Evolutionary conservation across 768 basidiomycete species (phyloP).

Genomic region (Leucosporidium creatinivorum): DNA sequence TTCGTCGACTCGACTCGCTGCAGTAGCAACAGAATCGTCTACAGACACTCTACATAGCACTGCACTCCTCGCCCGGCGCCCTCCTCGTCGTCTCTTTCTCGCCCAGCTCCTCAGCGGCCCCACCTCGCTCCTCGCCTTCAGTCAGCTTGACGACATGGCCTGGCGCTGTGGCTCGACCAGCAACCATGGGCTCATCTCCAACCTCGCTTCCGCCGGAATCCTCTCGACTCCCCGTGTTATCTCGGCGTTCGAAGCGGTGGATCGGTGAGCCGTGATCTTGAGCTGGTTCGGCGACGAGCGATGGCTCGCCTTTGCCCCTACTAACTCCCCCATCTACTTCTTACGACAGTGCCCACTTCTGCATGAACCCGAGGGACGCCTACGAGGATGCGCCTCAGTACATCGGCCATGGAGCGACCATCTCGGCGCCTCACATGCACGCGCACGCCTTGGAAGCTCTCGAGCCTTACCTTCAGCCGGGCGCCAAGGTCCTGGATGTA

Average conservation of each 20-base stretch:
- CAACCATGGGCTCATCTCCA: neutral
- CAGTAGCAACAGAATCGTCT: too few species aligned
- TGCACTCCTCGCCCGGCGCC: too few species aligned
- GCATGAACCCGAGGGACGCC: constrained; percentile 43
- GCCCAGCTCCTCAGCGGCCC: too few species aligned
- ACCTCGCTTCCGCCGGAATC: neutral
- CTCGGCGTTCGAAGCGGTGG: constrained; percentile 17
- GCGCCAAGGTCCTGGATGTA: constrained; percentile 74
- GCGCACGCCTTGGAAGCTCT: constrained; percentile 62
- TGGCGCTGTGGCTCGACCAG: too few species aligned
- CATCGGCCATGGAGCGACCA: constrained; percentile 61
- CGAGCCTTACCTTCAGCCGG: constrained; percentile 61
- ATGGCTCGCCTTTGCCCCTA: too few species aligned
- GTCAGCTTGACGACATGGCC: too few species aligned
- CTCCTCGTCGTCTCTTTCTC: too few species aligned
- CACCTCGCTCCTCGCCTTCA: too few species aligned
- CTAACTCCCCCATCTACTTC: too few species aligned
- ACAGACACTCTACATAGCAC: too few species aligned
- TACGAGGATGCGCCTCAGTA: constrained; percentile 76
- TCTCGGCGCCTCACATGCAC: constrained; percentile 95
- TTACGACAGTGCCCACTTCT: constrained; percentile 1
- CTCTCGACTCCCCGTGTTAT: constrained; percentile 6
- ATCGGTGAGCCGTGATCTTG: neutral
- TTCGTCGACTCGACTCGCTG: too few species aligned
- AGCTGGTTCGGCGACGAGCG: too few species aligned